Percentiles rank a stretch among this genome's conserved stretches.
Conservation (phyloP, 345 rosid genomes). For the Citrus mangshanensis region DNA sequence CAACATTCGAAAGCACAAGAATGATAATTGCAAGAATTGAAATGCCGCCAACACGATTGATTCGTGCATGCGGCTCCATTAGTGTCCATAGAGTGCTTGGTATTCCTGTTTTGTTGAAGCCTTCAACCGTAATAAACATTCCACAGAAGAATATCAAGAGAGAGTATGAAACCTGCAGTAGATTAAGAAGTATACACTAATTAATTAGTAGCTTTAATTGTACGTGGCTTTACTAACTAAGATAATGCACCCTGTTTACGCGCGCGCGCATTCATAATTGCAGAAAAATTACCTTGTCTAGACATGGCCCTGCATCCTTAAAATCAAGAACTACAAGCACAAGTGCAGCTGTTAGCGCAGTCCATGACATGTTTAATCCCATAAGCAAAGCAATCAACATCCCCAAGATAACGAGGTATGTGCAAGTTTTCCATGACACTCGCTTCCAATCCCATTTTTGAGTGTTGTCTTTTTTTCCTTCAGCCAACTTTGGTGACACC, state of each 20-base stretch:
- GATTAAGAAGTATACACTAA: not conserved
- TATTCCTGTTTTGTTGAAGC: constrained; percentile 2
- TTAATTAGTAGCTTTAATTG: not conserved
- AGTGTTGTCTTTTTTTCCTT: not conserved
- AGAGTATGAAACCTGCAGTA: constrained; percentile 2
- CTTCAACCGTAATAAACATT: constrained; percentile 8
- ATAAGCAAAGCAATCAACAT: not conserved
- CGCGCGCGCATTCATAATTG: too few species aligned
- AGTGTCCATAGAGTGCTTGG: not conserved
- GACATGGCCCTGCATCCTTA: not conserved
- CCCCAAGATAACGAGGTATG: not conserved
- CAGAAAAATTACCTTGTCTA: not conserved
- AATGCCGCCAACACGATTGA: not conserved
- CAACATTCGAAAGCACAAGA: constrained; percentile 31
- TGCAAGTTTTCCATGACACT: not conserved
- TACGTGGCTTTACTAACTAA: too few species aligned
- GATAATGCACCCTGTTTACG: too few species aligned
- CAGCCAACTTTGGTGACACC: not conserved
- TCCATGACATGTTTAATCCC: constrained; percentile 6
- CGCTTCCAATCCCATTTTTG: not conserved
- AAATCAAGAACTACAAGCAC: constrained; percentile 6
- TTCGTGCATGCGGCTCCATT: constrained; percentile 8
- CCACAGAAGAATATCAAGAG: constrained; percentile 8
- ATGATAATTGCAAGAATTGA: constrained; percentile 26
- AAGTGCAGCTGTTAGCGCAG: constrained; percentile 1